A percentile compares a stretch with the other conserved stretches of the same genome.
phyloP scores from a whole-genome alignment of 345 rosid species.

The Gossypium stocksii region DNA sequence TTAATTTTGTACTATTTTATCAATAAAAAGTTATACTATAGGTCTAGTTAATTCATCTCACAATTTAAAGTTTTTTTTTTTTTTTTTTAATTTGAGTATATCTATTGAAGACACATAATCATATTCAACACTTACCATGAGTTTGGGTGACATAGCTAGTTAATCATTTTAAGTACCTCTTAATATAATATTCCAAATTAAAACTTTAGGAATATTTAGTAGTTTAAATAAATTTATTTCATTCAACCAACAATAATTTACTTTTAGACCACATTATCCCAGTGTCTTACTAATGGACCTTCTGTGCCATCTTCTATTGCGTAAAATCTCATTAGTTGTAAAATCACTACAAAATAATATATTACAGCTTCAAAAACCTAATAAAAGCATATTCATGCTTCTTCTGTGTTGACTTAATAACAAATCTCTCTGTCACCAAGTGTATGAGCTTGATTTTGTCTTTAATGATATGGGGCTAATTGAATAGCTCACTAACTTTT shows the following conservation, averaged over 20 bases:
- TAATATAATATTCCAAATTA: conserved; percentile 12
- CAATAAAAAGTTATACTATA: no score
- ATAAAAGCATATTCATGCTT: not conserved
- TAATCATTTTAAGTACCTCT: conserved; percentile 13
- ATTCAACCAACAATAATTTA: not conserved
- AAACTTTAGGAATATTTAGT: not conserved
- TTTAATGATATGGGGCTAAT: not conserved
- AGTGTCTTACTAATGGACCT: not conserved
- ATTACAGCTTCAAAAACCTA: not conserved
- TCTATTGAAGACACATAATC: not conserved
- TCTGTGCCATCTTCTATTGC: not conserved
- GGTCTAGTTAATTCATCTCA: no score
- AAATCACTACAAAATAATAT: conserved; percentile 1
- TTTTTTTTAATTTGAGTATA: not conserved
- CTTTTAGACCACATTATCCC: not conserved
- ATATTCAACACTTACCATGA: not conserved
- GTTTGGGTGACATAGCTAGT: conserved; percentile 7
- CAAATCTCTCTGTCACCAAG: not conserved
- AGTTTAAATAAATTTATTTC: conserved; percentile 2
- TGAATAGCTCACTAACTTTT: not conserved
- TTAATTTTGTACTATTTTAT: no score
- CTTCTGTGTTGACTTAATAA: not conserved
- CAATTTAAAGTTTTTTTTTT: no score
- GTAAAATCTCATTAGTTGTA: not conserved
- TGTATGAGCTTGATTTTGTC: not conserved